Evolutionary conservation across 1,284 basidiomycete genomes (phyloP), one percentile per base, ranked within the genome.

Genomic region (Marasmius sp.): DNA sequence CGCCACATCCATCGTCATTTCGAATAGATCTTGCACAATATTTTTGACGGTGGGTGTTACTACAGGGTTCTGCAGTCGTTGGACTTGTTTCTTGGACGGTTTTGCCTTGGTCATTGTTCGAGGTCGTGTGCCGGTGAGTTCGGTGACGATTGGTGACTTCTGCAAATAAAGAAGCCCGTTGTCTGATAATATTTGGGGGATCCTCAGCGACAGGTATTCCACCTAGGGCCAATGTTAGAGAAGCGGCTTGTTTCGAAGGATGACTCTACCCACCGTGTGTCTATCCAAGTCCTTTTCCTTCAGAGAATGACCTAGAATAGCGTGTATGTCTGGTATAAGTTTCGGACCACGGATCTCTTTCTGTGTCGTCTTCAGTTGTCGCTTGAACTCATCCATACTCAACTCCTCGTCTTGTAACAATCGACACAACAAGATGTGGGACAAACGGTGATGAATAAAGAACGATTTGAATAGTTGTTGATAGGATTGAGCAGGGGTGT

Each of bases 11-110:
- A 85, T 69, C 5, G 75, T 70, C 51, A 79, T 75, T 18, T 77
- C 73, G 63, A 86, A 88, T 5, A 87, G 73, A n/a, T 76, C 66
- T 36, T 79, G 68, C 1, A 82, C 76, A 58, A 88, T 77, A 0
- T 70, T 69, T 14, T 74, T 74, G 12, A 88, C 81, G 38, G 74
- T 69, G 0, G 83, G 76, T 1, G 85, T 86, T 14, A 87, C 79
- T 36, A 83, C 77, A 12, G 85, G 70, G 62, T 81, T 75, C 64
- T 75, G 74, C 38, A 79, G 72, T 45, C 80, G 74, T 51, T 74
- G 73, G 55, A 70, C 73, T 64, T 81, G 79, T 49, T 65, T 62
- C 52, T 72, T 68, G 2, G 52, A 37, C 6, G 18, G 38, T 1
- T 37, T 20, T n/a, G 20, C 33, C 22, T 43, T 34, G 43, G 16